Conservation (phyloP, 148 eudicot genomes). For the Agrostemma githago region DNA sequence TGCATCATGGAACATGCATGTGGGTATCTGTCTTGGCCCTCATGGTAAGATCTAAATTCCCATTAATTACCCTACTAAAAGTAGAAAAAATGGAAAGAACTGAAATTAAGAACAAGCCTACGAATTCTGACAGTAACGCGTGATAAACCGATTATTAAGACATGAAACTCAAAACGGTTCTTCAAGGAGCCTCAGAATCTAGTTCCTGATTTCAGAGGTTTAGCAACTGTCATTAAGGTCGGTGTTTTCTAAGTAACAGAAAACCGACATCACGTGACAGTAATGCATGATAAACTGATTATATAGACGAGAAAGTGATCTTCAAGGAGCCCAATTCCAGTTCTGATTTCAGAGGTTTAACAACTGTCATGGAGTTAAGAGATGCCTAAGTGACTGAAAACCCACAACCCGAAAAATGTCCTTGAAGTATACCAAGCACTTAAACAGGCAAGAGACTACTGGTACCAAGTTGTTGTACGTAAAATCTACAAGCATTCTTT, state of each 20-base stretch:
- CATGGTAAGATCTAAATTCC: constrained; percentile 11
- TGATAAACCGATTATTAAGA: constrained; percentile 2
- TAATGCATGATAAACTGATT: neutral
- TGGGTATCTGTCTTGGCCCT: constrained; percentile 17
- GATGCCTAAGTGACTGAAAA: too few relatives aligned
- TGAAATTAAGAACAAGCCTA: constrained; percentile 9
- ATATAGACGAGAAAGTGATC: constrained; percentile 15
- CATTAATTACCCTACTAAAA: constrained; percentile 5
- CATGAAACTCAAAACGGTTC: constrained; percentile 2
- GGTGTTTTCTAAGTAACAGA: constrained; percentile 9
- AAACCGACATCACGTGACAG: constrained; percentile 20
- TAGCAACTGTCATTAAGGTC: constrained; percentile 25
- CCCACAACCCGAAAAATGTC: constrained; percentile 20
- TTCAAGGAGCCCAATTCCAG: constrained; percentile 6
- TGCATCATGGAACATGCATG: constrained; percentile 23
- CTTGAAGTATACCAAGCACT: constrained; percentile 15
- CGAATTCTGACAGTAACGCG: constrained; percentile 14
- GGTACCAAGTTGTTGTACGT: constrained; percentile 22
- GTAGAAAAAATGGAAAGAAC: constrained; percentile 5
- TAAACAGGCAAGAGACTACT: constrained; percentile 6
- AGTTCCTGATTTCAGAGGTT: constrained; percentile 22
- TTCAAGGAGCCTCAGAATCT: neutral
- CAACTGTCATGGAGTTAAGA: constrained; percentile 26
- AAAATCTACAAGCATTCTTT: constrained; percentile 16
- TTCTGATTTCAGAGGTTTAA: constrained; percentile 20